Conservation (phyloP, 1,284 basidiomycete genomes). For the Amylostereum areolatum region DNA sequence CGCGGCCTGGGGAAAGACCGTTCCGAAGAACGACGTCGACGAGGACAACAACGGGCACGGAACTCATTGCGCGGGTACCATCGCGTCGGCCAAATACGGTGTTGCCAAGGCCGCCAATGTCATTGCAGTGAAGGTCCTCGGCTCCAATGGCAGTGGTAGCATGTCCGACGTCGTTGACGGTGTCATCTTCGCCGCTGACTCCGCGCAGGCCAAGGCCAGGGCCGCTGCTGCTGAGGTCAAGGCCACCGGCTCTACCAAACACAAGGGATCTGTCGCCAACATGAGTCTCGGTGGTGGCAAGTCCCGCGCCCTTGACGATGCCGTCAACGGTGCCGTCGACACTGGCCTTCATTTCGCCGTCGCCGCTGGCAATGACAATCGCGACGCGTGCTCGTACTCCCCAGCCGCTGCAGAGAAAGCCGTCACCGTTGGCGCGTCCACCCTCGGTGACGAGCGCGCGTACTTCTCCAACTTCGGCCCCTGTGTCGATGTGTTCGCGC, state of each 20-base stretch:
- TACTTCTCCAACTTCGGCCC: conserved; percentile 74
- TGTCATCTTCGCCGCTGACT: conserved; percentile 76
- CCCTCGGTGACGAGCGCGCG: conserved; percentile 65
- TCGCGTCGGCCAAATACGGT: conserved; percentile 59
- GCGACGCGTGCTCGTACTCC: conserved; percentile 63
- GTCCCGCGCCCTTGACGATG: conserved; percentile 80
- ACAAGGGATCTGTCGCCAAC: conserved; percentile 94
- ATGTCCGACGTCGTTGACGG: conserved; percentile 94
- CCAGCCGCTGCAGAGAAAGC: conserved; percentile 64
- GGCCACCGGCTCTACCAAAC: conserved; percentile 34
- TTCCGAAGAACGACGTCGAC: conserved; percentile 48
- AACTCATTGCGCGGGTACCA: conserved; percentile 36
- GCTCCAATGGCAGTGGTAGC: conserved; percentile 88
- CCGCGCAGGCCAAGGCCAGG: conserved; percentile 52
- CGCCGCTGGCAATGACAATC: conserved; percentile 68
- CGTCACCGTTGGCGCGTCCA: conserved; percentile 75
- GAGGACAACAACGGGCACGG: conserved; percentile 35
- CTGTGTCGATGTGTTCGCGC: conserved; percentile 74
- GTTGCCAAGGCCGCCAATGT: conserved; percentile 93
- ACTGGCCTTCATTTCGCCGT: conserved; percentile 91
- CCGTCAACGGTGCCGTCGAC: conserved; percentile 83
- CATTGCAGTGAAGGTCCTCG: conserved; percentile 96
- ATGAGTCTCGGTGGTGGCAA: conserved; percentile 98
- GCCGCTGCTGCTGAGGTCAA: conserved; percentile 60
- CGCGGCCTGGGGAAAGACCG: conserved; percentile 32